Evolutionary conservation across 108 stramenopile species (phyloP), one percentile per base, ranked within the genome.

Genomic region (Parietichytrium sp.): DNA sequence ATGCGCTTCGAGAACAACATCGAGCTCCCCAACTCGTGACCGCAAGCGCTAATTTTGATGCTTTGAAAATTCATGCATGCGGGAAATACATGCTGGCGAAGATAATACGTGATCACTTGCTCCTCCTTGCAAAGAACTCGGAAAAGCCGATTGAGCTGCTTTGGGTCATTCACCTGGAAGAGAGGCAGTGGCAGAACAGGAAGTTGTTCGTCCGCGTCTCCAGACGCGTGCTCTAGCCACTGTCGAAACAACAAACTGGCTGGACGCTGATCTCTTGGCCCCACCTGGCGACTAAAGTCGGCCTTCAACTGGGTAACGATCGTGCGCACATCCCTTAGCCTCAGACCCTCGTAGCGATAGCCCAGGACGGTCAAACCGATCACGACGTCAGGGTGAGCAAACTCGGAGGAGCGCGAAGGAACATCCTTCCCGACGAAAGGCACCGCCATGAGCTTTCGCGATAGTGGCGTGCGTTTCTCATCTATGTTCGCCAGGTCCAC

Each of bases 371-470:
- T 97, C 82, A 99, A 83, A 3, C 98, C 97, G 72, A 98, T 97
- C 20, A 98, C 95, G 81, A 99, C 93, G 83, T 99, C 98, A 12
- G 98, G 97, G 51, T 98, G 97, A 16, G 95, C 93, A 83, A 99
- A 99, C 83, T 99, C 97, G 80, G 94, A 95, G 13, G 97, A 96
- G 36, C 96, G 81, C 72, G 92, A 93, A 2, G 98, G 98, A 48
- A 98, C 96, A 83, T 99, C 97, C 83, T 98, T 98, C 47, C 96
- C 98, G 31, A 99, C 93, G 80, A 98, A 99, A 3, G 98, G 98
- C 38, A 99, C 92, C 4, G 98, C 97, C 27, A 96, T 88, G 29
- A 99, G 90, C 55, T 93, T 89, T 61, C 98, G 90, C 10, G 93
- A 88, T 49, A 93, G 88, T 3, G 97, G 95, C 81, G 80, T 92